phyloP scores from a whole-genome alignment of 805 yeast genomes.

The Starmera amethionina region DNA sequence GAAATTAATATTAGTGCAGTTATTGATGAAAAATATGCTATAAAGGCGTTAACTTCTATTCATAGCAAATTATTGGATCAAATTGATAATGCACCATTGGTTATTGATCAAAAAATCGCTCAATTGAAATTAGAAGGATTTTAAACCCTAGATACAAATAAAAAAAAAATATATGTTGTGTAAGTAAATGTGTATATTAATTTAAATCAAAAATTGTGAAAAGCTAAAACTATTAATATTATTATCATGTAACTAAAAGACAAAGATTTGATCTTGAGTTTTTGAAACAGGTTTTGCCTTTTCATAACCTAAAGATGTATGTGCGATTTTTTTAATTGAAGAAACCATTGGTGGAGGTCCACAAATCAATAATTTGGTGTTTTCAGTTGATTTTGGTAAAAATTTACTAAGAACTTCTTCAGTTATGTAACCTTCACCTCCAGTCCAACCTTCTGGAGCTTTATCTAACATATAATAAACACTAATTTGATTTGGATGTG shows the following conservation, averaged over 20 bases:
- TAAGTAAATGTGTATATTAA: no score
- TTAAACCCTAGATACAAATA: no score
- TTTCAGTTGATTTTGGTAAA: conserved; percentile 51
- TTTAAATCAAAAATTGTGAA: not conserved
- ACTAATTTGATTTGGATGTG: conserved; percentile 44
- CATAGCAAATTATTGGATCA: conserved; percentile 66
- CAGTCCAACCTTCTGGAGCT: conserved; percentile 61
- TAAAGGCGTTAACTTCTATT: conserved; percentile 77
- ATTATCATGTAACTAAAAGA: conserved; percentile 46
- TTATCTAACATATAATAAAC: conserved; percentile 70
- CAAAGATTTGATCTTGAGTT: conserved; percentile 84
- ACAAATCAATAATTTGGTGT: conserved; percentile 69
- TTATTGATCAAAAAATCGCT: conserved; percentile 35
- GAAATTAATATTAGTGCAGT: conserved; percentile 97
- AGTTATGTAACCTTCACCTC: conserved; percentile 74
- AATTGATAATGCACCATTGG: conserved; percentile 16
- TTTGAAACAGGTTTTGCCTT: conserved; percentile 87
- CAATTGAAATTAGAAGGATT: conserved; percentile 29
- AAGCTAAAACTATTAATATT: not conserved
- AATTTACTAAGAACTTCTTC: conserved; percentile 56
- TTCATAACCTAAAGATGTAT: conserved; percentile 53
- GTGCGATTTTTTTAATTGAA: conserved; percentile 73
- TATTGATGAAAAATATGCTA: conserved; percentile 70
- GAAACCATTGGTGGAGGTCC: conserved; percentile 94
- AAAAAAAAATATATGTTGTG: no score